phyloP scores from a whole-genome alignment of 192 early-diverging fungal genomes.

The Piromyces finnis region DNA sequence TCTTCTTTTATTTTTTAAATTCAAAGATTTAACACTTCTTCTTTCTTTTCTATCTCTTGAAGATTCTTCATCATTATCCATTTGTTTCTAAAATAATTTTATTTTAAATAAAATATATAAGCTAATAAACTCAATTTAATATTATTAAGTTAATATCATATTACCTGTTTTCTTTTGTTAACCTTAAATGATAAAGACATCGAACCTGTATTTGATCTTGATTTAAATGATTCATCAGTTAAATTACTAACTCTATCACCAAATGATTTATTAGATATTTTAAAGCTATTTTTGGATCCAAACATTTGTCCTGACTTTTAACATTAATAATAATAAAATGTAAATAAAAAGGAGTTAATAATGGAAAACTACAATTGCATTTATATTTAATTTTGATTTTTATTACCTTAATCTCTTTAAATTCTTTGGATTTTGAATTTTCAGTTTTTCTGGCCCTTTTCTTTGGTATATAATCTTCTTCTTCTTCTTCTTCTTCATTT shows the following conservation, averaged over 20 bases:
- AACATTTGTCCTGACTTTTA: background rate
- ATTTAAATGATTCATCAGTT: background rate
- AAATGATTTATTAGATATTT: background rate
- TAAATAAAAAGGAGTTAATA: too few species aligned
- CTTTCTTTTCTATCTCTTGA: background rate
- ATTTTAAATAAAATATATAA: too few species aligned
- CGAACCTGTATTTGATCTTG: background rate
- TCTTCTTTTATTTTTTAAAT: background rate
- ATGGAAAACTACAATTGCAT: too few species aligned
- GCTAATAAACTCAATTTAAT: too few species aligned
- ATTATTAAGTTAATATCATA: too few species aligned
- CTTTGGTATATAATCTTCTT: background rate
- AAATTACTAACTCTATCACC: background rate
- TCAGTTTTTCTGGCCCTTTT: background rate
- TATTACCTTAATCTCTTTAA: background rate
- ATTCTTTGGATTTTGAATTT: background rate
- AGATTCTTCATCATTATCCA: background rate
- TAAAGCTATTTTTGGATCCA: background rate
- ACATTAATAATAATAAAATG: background rate
- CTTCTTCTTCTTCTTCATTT: background rate
- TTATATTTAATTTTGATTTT: background rate
- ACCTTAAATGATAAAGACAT: background rate
- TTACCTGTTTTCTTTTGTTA: background rate
- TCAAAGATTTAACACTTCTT: background rate
- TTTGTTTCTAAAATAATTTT: too few species aligned